Base-by-base conservation (phyloP, 352 stramenopile genomes). In the Sclerospora graminicola region DNA sequence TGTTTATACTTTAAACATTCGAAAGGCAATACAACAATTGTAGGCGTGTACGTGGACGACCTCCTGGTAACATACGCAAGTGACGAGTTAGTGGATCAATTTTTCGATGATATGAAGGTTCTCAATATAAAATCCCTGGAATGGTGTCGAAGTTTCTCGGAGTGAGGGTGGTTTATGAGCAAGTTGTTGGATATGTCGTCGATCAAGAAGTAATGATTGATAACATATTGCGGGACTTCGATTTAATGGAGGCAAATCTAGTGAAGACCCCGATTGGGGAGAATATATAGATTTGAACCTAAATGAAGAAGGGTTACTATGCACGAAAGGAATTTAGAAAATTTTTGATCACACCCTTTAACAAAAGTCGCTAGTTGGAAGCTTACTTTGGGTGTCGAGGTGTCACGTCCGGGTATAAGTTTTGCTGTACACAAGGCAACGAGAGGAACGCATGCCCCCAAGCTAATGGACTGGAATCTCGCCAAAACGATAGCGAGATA, bases 11-110 rank as follows among this genome's bases (percentile, higher is more conserved):
- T 27, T 23, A 43, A 37, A 21, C 4, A 16, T 0, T 3, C 32
- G 15, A 15, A 11, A 2, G 8, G 0, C 8, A 20, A 26, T 0
- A 41, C 43, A 0, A 28, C 34, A 4, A 5, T 66, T 2, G 42
- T 60, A 13, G 62, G 51, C 4, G 37, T 48, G 0, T 67, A 66
- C 41, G 51, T 65, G 0, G 54, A 69, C 18, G 59, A 74, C 16
- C 13, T 74, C 0, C 29, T 69, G 0, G 49, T 41, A 0, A 69
- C 47, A 0, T 43, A 29, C 14, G 23, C 23, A 4, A 43, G 2
- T 2, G 30, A 5, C 14, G 28, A 15, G 28, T 9, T 16, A 1
- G 33, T 51, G 0, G 33, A 52, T n/a, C 21, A 36, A 1, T 54
- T 53, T 28, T 40, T 43, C 16, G 6, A 0, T 1, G 33, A 30